Evolutionary conservation across 2,329 filamentous ascomycete species (phyloP).

Genomic region (Seiridium cupressi): DNA sequence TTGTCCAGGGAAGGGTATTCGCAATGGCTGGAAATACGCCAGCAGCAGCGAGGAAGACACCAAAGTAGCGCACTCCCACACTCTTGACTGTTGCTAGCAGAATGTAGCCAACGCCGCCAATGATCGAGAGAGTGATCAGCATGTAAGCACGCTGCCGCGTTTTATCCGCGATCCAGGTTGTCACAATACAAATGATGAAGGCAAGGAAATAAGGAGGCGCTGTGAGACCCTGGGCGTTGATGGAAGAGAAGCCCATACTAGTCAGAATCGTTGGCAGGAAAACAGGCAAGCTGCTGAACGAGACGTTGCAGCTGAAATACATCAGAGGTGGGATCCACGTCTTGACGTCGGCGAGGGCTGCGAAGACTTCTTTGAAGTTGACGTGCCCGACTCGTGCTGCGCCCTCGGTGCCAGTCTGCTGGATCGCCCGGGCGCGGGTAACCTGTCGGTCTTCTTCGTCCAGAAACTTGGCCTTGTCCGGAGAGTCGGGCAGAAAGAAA

Average conservation of each 20-base stretch:
- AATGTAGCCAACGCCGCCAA: conserved; percentile 63
- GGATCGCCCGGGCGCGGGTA: conserved; percentile 50
- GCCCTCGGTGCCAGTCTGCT: conserved; percentile 49
- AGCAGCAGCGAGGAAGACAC: conserved; percentile 49
- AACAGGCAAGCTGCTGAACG: conserved; percentile 63
- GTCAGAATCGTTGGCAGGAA: conserved; percentile 63
- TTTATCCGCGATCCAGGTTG: conserved; percentile 64
- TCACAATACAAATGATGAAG: conserved; percentile 60
- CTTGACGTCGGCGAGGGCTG: conserved; percentile 44
- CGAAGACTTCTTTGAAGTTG: conserved; percentile 43
- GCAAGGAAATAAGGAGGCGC: conserved; percentile 70
- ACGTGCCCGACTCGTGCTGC: conserved; percentile 45
- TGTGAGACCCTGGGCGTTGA: conserved; percentile 69
- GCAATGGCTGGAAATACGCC: conserved; percentile 67
- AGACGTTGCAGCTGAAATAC: conserved; percentile 49
- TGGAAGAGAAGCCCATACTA: conserved; percentile 65
- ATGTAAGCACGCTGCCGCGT: conserved; percentile 62
- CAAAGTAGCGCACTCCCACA: conserved; percentile 36
- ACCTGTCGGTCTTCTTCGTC: conserved; percentile 56
- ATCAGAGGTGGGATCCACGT: conserved; percentile 46
- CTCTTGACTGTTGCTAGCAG: conserved; percentile 55
- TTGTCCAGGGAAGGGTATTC: conserved; percentile 65
- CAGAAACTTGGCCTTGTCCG: conserved; percentile 51
- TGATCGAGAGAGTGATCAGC: conserved; percentile 52
- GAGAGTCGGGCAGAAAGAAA: conserved; percentile 39